phyloP scores from a whole-genome alignment of 75 land plant genomes.

The Azolla pinnata region DNA sequence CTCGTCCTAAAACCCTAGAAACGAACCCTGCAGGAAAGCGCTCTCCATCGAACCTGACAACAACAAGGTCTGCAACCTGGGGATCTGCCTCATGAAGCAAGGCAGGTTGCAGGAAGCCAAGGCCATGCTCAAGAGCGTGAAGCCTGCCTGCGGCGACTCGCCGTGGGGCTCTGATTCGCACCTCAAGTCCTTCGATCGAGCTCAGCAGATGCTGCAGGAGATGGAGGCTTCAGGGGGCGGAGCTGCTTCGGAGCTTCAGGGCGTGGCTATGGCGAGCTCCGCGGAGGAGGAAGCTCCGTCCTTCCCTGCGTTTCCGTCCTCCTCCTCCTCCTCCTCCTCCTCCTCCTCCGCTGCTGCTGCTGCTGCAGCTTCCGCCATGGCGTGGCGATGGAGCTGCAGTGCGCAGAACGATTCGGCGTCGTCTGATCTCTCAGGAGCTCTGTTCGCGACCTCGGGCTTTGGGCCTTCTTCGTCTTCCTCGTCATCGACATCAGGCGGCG shows the following conservation, averaged over 20 bases:
- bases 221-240: conserved; percentile 38
- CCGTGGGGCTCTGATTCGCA: conserved; percentile 85
- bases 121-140: conserved; percentile 51
- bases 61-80: conserved; percentile 97
- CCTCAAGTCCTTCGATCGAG: conserved; percentile 88
- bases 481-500: background rate
- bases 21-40: conserved; percentile 38
- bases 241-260: too few relatives aligned
- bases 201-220: conserved; percentile 88
- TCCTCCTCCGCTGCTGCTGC: too few relatives aligned
- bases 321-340: too few relatives aligned
- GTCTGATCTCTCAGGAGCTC: conserved; percentile 9
- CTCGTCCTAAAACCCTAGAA: too few relatives aligned
- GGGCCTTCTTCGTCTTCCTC: conserved; percentile 16
- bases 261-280: too few relatives aligned
- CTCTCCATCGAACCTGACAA: conserved; percentile 77
- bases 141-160: conserved; percentile 70
- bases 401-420: conserved; percentile 35
- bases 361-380: too few relatives aligned
- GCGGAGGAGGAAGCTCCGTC: too few relatives aligned
- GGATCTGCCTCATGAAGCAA: conserved; percentile 95
- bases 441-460: conserved; percentile 31
- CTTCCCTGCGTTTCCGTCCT: conserved; percentile 36
- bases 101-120: conserved; percentile 90
- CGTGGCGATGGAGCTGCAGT: conserved; percentile 74